Evolutionary conservation across 2,329 filamentous ascomycete species (phyloP).

Genomic region (Lachnellula arida): DNA sequence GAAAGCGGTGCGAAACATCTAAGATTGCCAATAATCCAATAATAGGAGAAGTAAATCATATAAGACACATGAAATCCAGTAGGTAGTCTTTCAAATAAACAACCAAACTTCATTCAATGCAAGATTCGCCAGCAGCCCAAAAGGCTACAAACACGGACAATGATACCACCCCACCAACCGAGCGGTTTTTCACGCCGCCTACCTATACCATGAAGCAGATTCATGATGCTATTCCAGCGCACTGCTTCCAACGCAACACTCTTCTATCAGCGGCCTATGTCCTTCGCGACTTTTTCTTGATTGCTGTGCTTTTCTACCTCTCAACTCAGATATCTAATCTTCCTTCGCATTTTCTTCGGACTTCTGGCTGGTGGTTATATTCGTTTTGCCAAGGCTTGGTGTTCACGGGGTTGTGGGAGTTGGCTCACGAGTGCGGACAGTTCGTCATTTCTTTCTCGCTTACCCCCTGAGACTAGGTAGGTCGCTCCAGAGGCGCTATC

Average conservation of each 20-base stretch:
- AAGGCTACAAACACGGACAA: background rate
- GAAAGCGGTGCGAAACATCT: background rate
- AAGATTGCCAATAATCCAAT: background rate
- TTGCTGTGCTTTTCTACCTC: slow-evolving; percentile 43
- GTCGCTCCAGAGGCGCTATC: too few species aligned
- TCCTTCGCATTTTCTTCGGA: slow-evolving; percentile 39
- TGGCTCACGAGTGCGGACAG: slow-evolving; percentile 68
- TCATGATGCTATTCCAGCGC: slow-evolving; percentile 48
- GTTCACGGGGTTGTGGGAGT: slow-evolving; percentile 65
- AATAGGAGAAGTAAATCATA: background rate
- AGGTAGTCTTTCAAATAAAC: background rate
- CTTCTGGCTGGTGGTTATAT: slow-evolving; percentile 52
- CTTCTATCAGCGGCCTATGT: slow-evolving; percentile 51
- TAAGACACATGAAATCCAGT: background rate
- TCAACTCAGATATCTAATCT: slow-evolving; percentile 52
- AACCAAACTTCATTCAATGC: background rate
- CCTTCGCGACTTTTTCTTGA: slow-evolving; percentile 49
- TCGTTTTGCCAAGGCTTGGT: slow-evolving; percentile 61
- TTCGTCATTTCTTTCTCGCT: background rate
- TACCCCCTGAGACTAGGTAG: background rate
- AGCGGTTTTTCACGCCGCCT: slow-evolving; percentile 22
- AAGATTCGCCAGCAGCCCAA: background rate
- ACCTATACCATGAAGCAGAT: slow-evolving; percentile 32
- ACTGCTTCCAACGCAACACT: slow-evolving; percentile 56
- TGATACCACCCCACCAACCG: background rate